Percentiles rank a stretch among this genome's conserved stretches.
phyloP scores from a whole-genome alignment of 2,329 filamentous ascomycete genomes.

The Hypoxylon sp. region DNA sequence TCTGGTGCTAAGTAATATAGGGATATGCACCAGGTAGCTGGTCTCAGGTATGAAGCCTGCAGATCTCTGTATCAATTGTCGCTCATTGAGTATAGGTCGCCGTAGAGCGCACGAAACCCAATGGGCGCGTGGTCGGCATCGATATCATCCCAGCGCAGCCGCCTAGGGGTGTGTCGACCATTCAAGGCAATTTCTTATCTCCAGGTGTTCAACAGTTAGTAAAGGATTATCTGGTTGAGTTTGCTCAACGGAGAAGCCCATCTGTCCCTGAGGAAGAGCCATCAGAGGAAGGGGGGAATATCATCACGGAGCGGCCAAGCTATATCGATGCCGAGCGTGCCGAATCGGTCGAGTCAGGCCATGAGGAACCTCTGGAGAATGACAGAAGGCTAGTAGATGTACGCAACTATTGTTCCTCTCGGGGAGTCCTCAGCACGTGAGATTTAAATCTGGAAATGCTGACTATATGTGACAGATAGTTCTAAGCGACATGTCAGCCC shows the following conservation, averaged over 20 bases:
- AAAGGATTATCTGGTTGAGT: conserved; percentile 78
- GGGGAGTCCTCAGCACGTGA: background rate
- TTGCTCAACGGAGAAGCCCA: conserved; percentile 43
- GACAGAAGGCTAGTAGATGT: conserved; percentile 79
- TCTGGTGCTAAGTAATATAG: conserved; percentile 56
- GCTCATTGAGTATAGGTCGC: conserved; percentile 74
- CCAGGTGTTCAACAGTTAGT: conserved; percentile 81
- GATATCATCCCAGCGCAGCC: conserved; percentile 95
- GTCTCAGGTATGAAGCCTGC: conserved; percentile 69
- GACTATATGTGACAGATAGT: conserved; percentile 72
- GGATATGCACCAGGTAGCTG: conserved; percentile 84
- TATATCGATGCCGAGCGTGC: conserved; percentile 77
- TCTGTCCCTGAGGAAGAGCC: conserved; percentile 23
- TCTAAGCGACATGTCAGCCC: conserved; percentile 98
- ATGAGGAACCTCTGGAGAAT: conserved; percentile 55
- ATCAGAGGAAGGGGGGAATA: conserved; percentile 43
- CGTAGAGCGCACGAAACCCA: conserved; percentile 80
- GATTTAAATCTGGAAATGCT: conserved; percentile 19
- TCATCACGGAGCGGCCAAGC: conserved; percentile 64
- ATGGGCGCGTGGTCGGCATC: conserved; percentile 88
- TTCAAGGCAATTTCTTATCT: conserved; percentile 94
- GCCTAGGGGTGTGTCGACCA: conserved; percentile 90
- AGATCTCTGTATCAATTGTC: background rate
- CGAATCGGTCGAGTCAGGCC: conserved; percentile 54
- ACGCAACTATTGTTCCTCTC: conserved; percentile 49